Evolutionary conservation across 2,329 filamentous ascomycete genomes (phyloP).

Genomic region (Bipolaris oryzae): DNA sequence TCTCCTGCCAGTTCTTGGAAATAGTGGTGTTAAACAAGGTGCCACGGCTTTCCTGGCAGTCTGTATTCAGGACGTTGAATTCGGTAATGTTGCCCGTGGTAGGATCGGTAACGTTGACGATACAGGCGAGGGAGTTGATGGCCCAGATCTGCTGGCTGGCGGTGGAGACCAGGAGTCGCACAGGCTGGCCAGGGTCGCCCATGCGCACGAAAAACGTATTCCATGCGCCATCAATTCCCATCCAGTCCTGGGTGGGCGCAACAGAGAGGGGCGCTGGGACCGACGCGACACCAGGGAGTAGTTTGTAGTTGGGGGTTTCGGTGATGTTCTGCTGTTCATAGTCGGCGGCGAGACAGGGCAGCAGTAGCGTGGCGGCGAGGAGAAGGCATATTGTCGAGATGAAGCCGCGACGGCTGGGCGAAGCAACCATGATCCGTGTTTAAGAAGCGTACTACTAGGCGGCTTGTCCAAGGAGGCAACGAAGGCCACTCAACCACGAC

Average conservation of each 20-base stretch:
- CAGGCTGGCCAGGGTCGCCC: conserved; percentile 59
- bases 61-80: conserved; percentile 25
- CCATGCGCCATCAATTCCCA: conserved; percentile 59
- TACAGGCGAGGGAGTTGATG: conserved; percentile 51
- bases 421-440: conserved; percentile 32
- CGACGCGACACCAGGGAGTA: conserved; percentile 25
- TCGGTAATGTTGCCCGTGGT: conserved; percentile 50
- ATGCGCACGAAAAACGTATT: conserved; percentile 69
- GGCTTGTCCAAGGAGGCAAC: conserved; percentile 22
- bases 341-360: conserved; percentile 26
- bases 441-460: conserved; percentile 14
- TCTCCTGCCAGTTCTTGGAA: conserved; percentile 64
- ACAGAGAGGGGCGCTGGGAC: conserved; percentile 43
- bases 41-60: conserved; percentile 64
- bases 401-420: conserved; percentile 25
- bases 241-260: conserved; percentile 47
- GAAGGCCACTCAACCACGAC: conserved; percentile 32
- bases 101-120: conserved; percentile 47
- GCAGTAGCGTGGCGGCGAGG: conserved; percentile 21
- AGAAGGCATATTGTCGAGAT: conserved; percentile 22
- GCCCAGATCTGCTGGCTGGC: conserved; percentile 74
- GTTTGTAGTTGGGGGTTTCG: conserved; percentile 24
- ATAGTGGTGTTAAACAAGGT: conserved; percentile 60
- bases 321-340: conserved; percentile 33
- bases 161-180: conserved; percentile 68